Evolutionary conservation across 345 rosid species (phyloP), one percentile per base, ranked within the genome.

Genomic region (Bruguiera gymnorhiza): DNA sequence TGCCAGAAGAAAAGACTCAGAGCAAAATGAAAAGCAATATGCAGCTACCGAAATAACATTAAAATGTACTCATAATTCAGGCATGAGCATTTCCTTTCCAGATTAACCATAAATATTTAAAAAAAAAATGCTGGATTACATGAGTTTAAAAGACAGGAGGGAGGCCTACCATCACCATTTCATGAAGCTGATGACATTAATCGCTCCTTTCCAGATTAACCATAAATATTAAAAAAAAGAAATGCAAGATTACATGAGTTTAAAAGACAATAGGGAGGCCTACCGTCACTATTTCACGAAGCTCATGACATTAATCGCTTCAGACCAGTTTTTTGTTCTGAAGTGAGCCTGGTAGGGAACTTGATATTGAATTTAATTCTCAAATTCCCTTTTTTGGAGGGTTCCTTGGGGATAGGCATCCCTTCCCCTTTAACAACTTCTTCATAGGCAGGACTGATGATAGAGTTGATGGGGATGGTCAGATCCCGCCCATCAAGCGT

Each of bases 321-420:
- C 73, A 93, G 62, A 53, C 87, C 92, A 48, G 78, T 60, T 78
- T 88, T 93, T 79, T 90, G 96, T 70, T 93, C 96, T 3, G 81
- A 0, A 0, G 89, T 85, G 55, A 93, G 84, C 81, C 82, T 83
- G 29, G 86, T 73, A 30, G 97, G 98, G 74, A 93, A 93, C 87
- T 82, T 90, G 70, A 93, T 84, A 67, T 72, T 82, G 81, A 93
- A 93, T 83, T 83, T 90, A 64, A 93, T 83, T 80, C 90, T 90
- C 83, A 93, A 76, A 62, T 90, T 86, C 52, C 98, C 98, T 72
- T 76, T 89, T 61, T 52, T 89, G 20, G 90, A 84, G 8, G 96
- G 93, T 52, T 93, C 97, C 74, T 90, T 90, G 21, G 92, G 86
- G 55, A 93, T 81, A 1, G 98, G 98, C 98, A 93, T 93, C 36